These are phyloP conservation scores for Penicillium sp. DNA, from an alignment of 2,329 filamentous ascomycete species.

Conservation along the genomic window DNA sequence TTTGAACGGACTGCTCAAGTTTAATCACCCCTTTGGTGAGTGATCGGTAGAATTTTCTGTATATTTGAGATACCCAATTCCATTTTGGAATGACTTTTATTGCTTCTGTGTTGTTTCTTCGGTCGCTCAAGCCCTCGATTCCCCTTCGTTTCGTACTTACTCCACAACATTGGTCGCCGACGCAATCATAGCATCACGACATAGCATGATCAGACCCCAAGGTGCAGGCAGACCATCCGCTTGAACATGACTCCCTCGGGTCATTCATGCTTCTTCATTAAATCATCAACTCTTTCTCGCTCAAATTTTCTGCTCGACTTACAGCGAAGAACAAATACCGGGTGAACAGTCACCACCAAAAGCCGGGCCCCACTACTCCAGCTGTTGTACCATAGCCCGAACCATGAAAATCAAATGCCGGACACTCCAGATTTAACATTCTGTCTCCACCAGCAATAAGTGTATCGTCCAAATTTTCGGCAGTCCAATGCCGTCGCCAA, in stretches of 20 bases:
- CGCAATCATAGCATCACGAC: too few relatives aligned
- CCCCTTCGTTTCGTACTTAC: not conserved
- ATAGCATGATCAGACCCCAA: not conserved
- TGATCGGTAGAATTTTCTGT: conserved; percentile 29
- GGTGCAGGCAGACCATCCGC: not conserved
- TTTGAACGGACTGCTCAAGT: conserved; percentile 89
- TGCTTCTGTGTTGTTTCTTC: not conserved
- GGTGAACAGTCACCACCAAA: not conserved
- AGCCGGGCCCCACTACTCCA: not conserved
- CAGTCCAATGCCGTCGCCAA: not conserved
- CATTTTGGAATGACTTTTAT: not conserved
- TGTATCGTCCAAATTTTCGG: not conserved
- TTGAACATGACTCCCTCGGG: not conserved
- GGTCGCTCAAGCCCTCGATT: not conserved
- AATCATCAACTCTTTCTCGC: too few relatives aligned
- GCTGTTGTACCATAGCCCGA: too few relatives aligned
- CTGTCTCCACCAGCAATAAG: not conserved
- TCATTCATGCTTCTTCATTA: too few relatives aligned
- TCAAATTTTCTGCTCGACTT: not conserved
- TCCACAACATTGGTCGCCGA: not conserved
- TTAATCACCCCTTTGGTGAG: conserved; percentile 94
- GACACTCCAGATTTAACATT: not conserved
- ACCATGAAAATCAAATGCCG: too few relatives aligned
- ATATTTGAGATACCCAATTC: conserved; percentile 4
- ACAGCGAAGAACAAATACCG: not conserved